Percentiles rank a stretch among this genome's conserved stretches.
Evolutionary conservation across 371 early-diverging fungal species (phyloP).

Genomic region (Apophysomyces variabilis): DNA sequence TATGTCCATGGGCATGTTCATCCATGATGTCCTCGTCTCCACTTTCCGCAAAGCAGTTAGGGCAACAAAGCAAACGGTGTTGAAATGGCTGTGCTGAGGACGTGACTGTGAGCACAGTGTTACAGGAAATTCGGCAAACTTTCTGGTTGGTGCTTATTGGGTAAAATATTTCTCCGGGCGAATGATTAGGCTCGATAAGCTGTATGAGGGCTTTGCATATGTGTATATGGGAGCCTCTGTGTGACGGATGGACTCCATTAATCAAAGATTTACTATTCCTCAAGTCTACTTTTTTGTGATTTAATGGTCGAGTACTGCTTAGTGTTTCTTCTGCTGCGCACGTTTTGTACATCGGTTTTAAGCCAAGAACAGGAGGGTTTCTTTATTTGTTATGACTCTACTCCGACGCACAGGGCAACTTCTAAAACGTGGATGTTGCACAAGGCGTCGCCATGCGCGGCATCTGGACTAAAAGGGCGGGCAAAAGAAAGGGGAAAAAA

Average conservation of each 20-base stretch:
- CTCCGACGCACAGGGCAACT: constrained; percentile 13
- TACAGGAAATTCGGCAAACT: not conserved
- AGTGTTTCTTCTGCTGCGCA: too few relatives aligned
- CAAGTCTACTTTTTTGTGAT: not conserved
- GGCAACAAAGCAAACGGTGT: not conserved
- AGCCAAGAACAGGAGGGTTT: not conserved
- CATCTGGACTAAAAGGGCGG: not conserved
- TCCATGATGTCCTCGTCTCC: constrained; percentile 9
- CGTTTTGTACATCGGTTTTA: too few relatives aligned
- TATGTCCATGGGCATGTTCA: constrained; percentile 43
- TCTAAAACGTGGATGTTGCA: constrained; percentile 6
- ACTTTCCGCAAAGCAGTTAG: not conserved
- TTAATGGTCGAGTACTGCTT: too few relatives aligned
- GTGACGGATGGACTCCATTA: not conserved
- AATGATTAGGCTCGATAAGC: not conserved
- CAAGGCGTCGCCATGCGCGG: not conserved
- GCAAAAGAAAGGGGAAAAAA: not conserved
- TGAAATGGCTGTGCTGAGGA: not conserved
- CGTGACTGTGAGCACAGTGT: not conserved
- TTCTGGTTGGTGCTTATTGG: not conserved
- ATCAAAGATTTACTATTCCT: not conserved
- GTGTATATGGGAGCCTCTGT: not conserved
- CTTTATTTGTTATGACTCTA: not conserved
- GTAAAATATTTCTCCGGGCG: not conserved
- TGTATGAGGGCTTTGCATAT: not conserved